Base-by-base conservation (phyloP, 768 basidiomycete genomes). In the Clitopilus passeckerianus region DNA sequence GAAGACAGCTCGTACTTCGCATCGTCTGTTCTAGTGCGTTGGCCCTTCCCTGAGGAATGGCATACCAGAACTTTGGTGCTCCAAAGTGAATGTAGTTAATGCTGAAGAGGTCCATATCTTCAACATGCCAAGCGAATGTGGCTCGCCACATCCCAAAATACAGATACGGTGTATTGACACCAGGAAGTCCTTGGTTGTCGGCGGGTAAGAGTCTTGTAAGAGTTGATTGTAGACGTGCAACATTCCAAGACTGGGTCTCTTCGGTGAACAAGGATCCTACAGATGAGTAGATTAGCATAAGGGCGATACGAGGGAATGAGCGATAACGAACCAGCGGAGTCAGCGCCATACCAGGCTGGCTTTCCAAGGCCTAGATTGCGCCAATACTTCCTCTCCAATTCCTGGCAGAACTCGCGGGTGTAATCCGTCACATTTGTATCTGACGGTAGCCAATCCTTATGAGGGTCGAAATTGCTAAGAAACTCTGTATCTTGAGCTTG, bases 101-200 rank as follows among this genome's bases (percentile, higher is more conserved):
- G 59, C 93, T 95, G 74, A 96, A 98, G 1, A 99, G 80, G 68
- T 99, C 97, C 92, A 98, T 97, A 72, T 99, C 97, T 72, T 99
- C 97, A 53, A 99, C 97, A 66, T 99, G 97, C 96, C 97, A 99
- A 0, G 95, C 93, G 73, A 98, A 98, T 0, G 94, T 94, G 22
- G 96, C 96, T 55, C 95, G 81, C 97, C 97, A 99, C 95, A 98
- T 98, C 63, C 97, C 97, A 70, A 95, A 98, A 73, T 98, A 98
- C 1, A 98, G 83, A 70, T 98, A 98, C 0, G 96, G 96, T 2
- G 94, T 89, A 68, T 98, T 98, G 53, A 99, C 97, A 8, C 97
- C 97, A 0, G 96, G 95, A 24, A 99, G 77, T 41, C 87, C 84
- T 56, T 87, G 83, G 37, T 79, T 75, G 6, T 86, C 79, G 12